Evolutionary conservation across 179 eudicot species (phyloP).

Genomic region (Kewa caespitosa): DNA sequence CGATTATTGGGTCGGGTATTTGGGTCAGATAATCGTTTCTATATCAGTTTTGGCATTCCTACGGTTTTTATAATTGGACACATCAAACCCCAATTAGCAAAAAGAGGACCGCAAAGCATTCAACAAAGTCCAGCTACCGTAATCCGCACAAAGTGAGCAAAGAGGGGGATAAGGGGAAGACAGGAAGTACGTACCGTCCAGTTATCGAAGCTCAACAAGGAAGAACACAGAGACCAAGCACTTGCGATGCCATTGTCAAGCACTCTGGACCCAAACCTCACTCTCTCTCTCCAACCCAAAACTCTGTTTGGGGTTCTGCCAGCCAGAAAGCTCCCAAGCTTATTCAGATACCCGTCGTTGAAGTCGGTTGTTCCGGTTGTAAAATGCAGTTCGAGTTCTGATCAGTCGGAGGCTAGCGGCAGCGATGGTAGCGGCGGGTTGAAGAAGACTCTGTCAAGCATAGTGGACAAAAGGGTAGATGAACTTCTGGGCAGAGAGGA

Average conservation of each 20-base stretch:
- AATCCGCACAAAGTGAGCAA: too few relatives aligned
- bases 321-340: slow-evolving; percentile 8
- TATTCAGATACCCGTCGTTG: not conserved
- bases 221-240: too few relatives aligned
- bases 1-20: too few relatives aligned
- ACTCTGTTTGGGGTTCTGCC: slow-evolving; percentile 6
- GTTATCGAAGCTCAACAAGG: too few relatives aligned
- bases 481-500: slow-evolving; percentile 67
- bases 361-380: not conserved
- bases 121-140: too few relatives aligned
- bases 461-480: slow-evolving; percentile 69
- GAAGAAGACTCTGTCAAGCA: slow-evolving; percentile 52
- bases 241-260: slow-evolving; percentile 19
- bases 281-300: slow-evolving; percentile 19
- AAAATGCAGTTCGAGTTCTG: slow-evolving; percentile 39
- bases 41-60: too few relatives aligned
- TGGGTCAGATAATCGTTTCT: too few relatives aligned
- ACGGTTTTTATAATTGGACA: too few relatives aligned
- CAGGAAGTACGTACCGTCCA: too few relatives aligned
- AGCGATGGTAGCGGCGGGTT: slow-evolving; percentile 30
- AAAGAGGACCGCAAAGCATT: too few relatives aligned
- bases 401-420: slow-evolving; percentile 6
- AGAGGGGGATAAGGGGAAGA: too few relatives aligned
- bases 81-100: too few relatives aligned
- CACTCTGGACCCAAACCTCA: slow-evolving; percentile 18